Evolutionary conservation across 805 yeast species (phyloP).

Genomic region (Pichia manshurica): DNA sequence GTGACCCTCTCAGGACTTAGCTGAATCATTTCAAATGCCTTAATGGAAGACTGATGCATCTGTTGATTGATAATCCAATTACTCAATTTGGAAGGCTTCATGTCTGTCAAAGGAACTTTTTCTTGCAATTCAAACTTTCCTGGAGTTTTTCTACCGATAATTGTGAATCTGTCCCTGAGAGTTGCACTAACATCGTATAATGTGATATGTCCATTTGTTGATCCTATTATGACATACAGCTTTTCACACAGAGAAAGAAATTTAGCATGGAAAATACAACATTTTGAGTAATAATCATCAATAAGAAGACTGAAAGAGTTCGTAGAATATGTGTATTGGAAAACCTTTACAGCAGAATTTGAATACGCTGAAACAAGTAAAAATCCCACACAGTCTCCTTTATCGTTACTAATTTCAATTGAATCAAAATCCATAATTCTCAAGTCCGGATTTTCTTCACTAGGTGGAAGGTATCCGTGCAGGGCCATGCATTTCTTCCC

Average conservation of each 20-base stretch:
- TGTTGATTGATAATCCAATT: constrained; percentile 37
- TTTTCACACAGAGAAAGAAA: constrained; percentile 32
- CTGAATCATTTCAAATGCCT: constrained; percentile 41
- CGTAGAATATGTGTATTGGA: constrained; percentile 41
- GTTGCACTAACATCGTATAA: constrained; percentile 48
- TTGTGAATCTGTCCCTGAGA: constrained; percentile 11
- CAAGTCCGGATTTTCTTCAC: constrained; percentile 64
- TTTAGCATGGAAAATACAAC: constrained; percentile 67
- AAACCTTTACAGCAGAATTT: constrained; percentile 68
- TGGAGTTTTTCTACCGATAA: background rate
- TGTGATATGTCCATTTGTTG: constrained; percentile 80
- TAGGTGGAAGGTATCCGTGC: constrained; percentile 49
- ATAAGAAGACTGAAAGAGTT: constrained; percentile 40
- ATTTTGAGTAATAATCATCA: constrained; percentile 54
- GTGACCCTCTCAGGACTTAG: constrained; percentile 13
- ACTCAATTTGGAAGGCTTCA: constrained; percentile 6
- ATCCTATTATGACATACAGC: constrained; percentile 45
- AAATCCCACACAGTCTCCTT: constrained; percentile 34
- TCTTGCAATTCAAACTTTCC: background rate
- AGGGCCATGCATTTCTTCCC: constrained; percentile 37
- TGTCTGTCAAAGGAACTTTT: background rate
- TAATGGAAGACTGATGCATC: constrained; percentile 83
- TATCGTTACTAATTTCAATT: constrained; percentile 30
- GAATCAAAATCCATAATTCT: constrained; percentile 83
- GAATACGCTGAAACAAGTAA: constrained; percentile 72